phyloP scores from a whole-genome alignment of 768 basidiomycete genomes.

The Mycena galericulata region DNA sequence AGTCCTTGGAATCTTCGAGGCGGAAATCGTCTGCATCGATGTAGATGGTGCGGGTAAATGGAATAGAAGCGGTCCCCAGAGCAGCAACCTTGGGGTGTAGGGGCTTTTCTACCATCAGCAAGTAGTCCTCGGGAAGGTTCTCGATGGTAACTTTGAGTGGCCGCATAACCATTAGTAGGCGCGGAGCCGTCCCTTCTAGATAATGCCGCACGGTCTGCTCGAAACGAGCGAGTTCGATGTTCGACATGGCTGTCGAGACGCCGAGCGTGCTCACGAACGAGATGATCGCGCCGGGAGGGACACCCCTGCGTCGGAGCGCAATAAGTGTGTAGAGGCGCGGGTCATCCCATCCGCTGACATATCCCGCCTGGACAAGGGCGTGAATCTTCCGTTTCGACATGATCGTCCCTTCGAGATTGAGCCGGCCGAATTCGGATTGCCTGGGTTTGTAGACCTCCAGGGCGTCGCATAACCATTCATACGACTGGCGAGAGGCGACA shows the following conservation, averaged over 20 bases:
- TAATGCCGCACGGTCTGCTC: slow-evolving; percentile 91
- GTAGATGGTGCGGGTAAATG: slow-evolving; percentile 90
- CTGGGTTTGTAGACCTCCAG: slow-evolving; percentile 97
- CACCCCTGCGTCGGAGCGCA: slow-evolving; percentile 92
- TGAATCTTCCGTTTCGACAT: slow-evolving; percentile 97
- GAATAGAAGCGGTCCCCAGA: slow-evolving; percentile 84
- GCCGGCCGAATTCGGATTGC: slow-evolving; percentile 96
- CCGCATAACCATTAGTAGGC: slow-evolving; percentile 90
- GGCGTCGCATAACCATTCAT: slow-evolving; percentile 99
- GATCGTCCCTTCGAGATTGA: slow-evolving; percentile 93
- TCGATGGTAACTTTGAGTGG: slow-evolving; percentile 94
- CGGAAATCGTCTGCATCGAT: slow-evolving; percentile 97
- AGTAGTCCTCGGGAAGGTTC: slow-evolving; percentile 89
- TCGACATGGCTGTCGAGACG: slow-evolving; percentile 86
- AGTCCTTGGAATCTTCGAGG: slow-evolving; percentile 90
- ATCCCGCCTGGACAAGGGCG: slow-evolving; percentile 84
- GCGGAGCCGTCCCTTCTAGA: slow-evolving; percentile 88
- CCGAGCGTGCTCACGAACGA: slow-evolving; percentile 96
- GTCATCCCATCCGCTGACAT: slow-evolving; percentile 96
- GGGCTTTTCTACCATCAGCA: slow-evolving; percentile 87
- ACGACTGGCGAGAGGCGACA: slow-evolving; percentile 94
- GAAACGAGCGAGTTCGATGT: slow-evolving; percentile 90
- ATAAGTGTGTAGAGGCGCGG: slow-evolving; percentile 97
- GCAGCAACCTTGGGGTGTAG: slow-evolving; percentile 94
- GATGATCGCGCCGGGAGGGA: slow-evolving; percentile 96